Percentiles rank a stretch among this genome's conserved stretches.
Conservation (phyloP, 345 rosid genomes). For the Eucalyptus regnans region DNA sequence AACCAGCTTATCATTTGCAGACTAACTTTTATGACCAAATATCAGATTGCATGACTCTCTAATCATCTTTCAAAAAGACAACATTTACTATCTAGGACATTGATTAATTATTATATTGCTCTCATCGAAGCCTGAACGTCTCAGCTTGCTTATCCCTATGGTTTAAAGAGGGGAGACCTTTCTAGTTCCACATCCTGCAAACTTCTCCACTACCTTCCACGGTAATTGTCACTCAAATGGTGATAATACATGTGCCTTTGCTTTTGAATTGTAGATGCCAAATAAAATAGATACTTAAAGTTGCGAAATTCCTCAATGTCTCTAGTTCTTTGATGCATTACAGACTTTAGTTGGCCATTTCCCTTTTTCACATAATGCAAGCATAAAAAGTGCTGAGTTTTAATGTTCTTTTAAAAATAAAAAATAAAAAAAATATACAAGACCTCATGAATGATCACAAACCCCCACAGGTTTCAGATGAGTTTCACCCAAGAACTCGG, state of each 20-base stretch:
- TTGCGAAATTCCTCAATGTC: background rate
- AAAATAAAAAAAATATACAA: background rate
- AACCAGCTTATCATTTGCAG: background rate
- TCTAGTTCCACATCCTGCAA: background rate
- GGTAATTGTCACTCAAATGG: background rate
- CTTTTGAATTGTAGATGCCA: background rate
- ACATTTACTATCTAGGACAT: background rate
- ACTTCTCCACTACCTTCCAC: background rate
- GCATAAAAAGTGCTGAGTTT: background rate
- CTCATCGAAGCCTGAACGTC: background rate
- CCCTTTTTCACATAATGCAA: background rate
- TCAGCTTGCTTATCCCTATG: background rate
- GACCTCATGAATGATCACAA: background rate
- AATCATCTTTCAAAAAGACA: background rate
- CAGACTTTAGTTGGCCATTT: background rate
- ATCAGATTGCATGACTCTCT: background rate
- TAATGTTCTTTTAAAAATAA: background rate
- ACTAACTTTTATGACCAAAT: background rate
- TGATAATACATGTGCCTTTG: background rate
- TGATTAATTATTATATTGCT: background rate
- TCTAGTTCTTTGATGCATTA: background rate
- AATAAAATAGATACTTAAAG: background rate
- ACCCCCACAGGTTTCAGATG: background rate
- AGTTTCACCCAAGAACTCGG: background rate
- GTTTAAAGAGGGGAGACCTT: background rate